phyloP scores from a whole-genome alignment of 2,329 filamentous ascomycete genomes.

The Trichoderma hamatum region DNA sequence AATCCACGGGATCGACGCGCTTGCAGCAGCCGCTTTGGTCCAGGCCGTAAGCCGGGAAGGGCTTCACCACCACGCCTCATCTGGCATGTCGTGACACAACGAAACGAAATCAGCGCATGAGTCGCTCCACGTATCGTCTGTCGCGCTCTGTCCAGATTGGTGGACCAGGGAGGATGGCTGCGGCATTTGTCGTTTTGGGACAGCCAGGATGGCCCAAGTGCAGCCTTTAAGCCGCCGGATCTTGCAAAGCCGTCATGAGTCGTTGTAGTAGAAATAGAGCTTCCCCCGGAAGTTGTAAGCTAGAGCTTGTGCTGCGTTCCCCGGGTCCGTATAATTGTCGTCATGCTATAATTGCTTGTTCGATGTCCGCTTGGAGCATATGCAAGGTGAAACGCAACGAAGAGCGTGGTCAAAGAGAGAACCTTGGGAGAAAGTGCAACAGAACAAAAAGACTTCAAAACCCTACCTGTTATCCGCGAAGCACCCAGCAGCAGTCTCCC shows the following conservation, averaged over 20 bases:
- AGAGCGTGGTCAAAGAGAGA: neutral
- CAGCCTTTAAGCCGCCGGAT: neutral
- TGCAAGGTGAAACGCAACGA: neutral
- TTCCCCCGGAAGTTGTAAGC: neutral
- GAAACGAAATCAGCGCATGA: conserved; percentile 15
- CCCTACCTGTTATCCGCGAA: conserved; percentile 20
- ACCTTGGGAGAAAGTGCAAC: neutral
- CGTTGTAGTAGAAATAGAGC: neutral
- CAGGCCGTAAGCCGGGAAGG: conserved; percentile 1
- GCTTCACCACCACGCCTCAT: conserved; percentile 10
- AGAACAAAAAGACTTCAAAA: neutral
- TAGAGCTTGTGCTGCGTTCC: neutral
- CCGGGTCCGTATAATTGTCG: neutral
- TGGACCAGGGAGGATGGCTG: conserved; percentile 7
- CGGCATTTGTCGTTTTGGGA: conserved; percentile 10
- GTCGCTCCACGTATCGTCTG: conserved; percentile 22
- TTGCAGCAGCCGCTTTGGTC: conserved; percentile 21
- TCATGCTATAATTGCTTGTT: neutral
- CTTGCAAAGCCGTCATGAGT: neutral
- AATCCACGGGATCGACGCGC: conserved; percentile 20
- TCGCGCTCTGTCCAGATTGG: conserved; percentile 3
- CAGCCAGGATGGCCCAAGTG: neutral
- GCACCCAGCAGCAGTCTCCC: conserved; percentile 10
- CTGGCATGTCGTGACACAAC: conserved; percentile 17
- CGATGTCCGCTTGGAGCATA: neutral